Evolutionary conservation across 1,139 yeast genomes (phyloP), one percentile per base, ranked within the genome.

Genomic region (Geotrichum bryndzae): DNA sequence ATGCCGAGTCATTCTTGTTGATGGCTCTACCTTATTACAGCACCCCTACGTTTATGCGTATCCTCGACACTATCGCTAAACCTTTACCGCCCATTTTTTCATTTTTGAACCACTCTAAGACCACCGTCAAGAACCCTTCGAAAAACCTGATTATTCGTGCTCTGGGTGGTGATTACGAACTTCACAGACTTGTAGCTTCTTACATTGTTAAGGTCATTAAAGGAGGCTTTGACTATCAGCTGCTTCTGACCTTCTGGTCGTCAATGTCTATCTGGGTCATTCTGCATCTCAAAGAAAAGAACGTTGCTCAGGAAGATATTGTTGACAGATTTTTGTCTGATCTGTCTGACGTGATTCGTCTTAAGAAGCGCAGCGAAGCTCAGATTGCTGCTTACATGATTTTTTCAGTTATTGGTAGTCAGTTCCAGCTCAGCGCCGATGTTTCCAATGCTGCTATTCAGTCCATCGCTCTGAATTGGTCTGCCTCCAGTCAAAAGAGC

Each of bases 341-440:
- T 45, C 63, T 77, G 10, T 73, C 80, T 10, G 70, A 68, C 41
- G 67, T 72, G 2, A 60, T 78, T 18, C 64, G 71, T 1, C 65
- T 69, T 51, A 66, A 65, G 50, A 66, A 68, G 56, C 80, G 81
- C 41, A 77, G 82, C 50, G 96, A 90, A 69, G 81, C 87, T 58
- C 95, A 87, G 72, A 81, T 90, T 66, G 87, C 97, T 38, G 90
- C 94, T 2, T 94, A 88, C 72, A 88, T 96, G 61, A 79, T 91
- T 15, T 73, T 92, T 46, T 83, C 95, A 0, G 97, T 94, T 1
- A 78, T 92, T 59, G 82, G 88, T 2, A 81, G 95, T 1, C 85
- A 94, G 58, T 80, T 86, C 54, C 87, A 90, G 8, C 79, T 94
- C 61, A 81, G 87, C 8, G 76, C 79, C 59, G 85, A 83, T 8